These are phyloP conservation scores for Pseudocercospora macadamiae DNA, from an alignment of 2,329 filamentous ascomycete genomes.

Conservation along the genomic window DNA sequence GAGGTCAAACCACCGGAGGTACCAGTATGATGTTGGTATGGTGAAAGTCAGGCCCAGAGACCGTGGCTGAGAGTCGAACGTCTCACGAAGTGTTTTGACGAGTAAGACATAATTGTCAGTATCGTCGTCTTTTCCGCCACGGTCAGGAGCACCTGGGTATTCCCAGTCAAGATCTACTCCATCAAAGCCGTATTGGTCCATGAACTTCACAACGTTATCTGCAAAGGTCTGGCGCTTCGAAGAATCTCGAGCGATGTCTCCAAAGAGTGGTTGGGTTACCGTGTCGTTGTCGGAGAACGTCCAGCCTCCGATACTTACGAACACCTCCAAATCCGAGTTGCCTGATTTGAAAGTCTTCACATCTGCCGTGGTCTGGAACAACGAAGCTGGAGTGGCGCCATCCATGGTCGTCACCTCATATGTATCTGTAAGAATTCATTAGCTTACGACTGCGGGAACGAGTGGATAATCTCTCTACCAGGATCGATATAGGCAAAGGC, in stretches of 20 bases:
- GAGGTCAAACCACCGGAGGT: slow-evolving; percentile 24
- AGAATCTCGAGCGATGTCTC: neutral
- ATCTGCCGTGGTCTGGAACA: slow-evolving; percentile 38
- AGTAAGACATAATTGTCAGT: slow-evolving; percentile 42
- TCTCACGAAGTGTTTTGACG: slow-evolving; percentile 41
- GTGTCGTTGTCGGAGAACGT: slow-evolving; percentile 44
- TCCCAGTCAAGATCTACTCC: slow-evolving; percentile 29
- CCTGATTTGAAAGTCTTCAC: slow-evolving; percentile 33
- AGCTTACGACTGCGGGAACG: too few species aligned
- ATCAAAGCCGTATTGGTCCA: slow-evolving; percentile 19
- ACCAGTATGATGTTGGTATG: slow-evolving; percentile 23
- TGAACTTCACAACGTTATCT: slow-evolving; percentile 14
- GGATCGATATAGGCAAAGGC: slow-evolving; percentile 11
- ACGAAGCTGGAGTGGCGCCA: too few species aligned
- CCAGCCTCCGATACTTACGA: slow-evolving; percentile 49
- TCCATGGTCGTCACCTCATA: too few species aligned
- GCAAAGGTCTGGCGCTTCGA: neutral
- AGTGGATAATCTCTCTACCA: too few species aligned
- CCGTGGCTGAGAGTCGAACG: slow-evolving; percentile 27
- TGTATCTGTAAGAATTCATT: too few species aligned
- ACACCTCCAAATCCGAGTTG: slow-evolving; percentile 40
- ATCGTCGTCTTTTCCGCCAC: slow-evolving; percentile 44
- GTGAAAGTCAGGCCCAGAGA: slow-evolving; percentile 49
- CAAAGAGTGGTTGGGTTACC: slow-evolving; percentile 3
- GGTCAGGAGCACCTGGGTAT: slow-evolving; percentile 34